These are phyloP conservation scores for Crithidia fasciculata DNA, from an alignment of 208 protist genomes.

Conservation along the genomic window DNA sequence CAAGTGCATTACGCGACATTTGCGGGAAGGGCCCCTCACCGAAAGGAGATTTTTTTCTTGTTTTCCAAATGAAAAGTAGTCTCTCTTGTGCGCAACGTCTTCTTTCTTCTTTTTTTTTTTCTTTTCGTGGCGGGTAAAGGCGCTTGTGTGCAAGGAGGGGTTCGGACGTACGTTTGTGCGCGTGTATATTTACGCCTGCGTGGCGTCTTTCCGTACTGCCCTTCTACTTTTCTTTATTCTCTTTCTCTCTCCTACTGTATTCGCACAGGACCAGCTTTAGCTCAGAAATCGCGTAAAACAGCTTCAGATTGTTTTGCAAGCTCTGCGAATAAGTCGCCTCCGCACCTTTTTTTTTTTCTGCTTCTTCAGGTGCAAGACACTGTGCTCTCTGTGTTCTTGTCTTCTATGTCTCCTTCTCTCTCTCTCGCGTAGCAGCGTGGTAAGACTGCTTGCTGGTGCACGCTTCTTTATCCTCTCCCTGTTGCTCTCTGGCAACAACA, in stretches of 20 bases:
- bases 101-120: slow-evolving; percentile 7
- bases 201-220: not conserved
- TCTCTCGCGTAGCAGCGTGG: slow-evolving; percentile 10
- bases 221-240: not conserved
- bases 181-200: not conserved
- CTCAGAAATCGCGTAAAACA: too few relatives aligned
- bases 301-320: too few relatives aligned
- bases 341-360: too few relatives aligned
- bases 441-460: slow-evolving; percentile 1
- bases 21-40: not conserved
- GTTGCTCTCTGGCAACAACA: not conserved
- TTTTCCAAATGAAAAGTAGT: too few relatives aligned
- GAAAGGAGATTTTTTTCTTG: not conserved
- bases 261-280: too few relatives aligned
- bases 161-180: not conserved
- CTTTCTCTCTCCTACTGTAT: not conserved
- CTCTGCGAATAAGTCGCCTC: too few relatives aligned
- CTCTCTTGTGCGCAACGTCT: not conserved
- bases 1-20: slow-evolving; percentile 15
- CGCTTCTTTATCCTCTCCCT: slow-evolving; percentile 11
- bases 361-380: too few relatives aligned
- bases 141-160: not conserved
- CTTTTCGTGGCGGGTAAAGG: not conserved
- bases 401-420: not conserved
- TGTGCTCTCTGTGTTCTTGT: not conserved